Conservation (phyloP, 169 alveolate species). For the Plasmodium ovale region DNA sequence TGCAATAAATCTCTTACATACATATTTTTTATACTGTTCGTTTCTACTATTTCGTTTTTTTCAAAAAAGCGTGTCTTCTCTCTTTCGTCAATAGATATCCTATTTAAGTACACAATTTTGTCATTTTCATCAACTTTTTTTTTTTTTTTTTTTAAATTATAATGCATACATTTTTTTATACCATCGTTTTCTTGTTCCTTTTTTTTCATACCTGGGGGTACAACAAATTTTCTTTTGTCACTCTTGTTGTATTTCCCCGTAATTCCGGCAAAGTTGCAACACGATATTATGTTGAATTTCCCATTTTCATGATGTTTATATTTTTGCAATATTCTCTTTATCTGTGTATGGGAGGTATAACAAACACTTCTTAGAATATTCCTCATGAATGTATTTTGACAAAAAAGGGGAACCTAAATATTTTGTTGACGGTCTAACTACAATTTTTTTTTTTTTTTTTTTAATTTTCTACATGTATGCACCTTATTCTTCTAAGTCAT, state of each 20-base stretch:
- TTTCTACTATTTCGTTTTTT: constrained; percentile 31
- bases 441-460: too few relatives aligned
- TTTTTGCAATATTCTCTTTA: constrained; percentile 7
- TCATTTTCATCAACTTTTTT: neutral
- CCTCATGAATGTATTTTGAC: too few relatives aligned
- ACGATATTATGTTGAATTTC: neutral
- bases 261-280: neutral
- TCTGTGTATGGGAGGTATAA: too few relatives aligned
- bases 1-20: constrained; percentile 23
- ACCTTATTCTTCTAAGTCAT: too few relatives aligned
- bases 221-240: constrained; percentile 62
- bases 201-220: constrained; percentile 1
- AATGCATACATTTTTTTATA: neutral
- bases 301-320: neutral
- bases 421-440: too few relatives aligned
- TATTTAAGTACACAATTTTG: constrained; percentile 28
- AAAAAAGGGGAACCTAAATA: too few relatives aligned
- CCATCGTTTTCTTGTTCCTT: neutral
- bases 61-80: neutral
- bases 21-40: constrained; percentile 14
- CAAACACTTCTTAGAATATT: too few relatives aligned
- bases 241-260: constrained; percentile 69
- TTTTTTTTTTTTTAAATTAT: neutral
- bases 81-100: constrained; percentile 7
- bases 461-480: too few relatives aligned